Base-by-base conservation (phyloP, 805 yeast genomes). In the Saccharomycopsis synnaedendra region DNA sequence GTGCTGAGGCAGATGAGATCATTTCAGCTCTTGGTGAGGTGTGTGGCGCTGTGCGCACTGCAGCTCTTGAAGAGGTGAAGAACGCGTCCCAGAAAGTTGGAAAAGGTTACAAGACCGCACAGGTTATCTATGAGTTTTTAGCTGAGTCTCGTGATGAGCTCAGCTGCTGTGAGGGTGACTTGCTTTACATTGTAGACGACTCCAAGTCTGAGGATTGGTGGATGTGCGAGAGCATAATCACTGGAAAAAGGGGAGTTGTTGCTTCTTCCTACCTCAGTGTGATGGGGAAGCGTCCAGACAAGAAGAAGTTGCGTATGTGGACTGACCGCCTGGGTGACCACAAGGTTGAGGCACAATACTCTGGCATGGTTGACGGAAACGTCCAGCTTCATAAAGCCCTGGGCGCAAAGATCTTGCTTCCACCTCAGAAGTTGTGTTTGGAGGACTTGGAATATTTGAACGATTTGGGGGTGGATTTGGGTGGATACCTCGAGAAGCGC, bases 351-450 rank as follows among this genome's bases (percentile, higher is more conserved):
- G 98, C 98, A 3, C 96, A 89, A 60, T 84, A 90, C 53, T 74
- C 93, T 54, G 98, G 98, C 11, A 83, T 83, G 62, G 76, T 83
- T 37, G 96, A 90, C 54, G 97, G 97, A 28, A 93, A 90, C 60
- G 77, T 93, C 53, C 97, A 93, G 63, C 70, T 93, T 53, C 97
- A 90, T 66, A 93, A 93, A 66, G 75, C 83, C 3, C 93, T 93
- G 62, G 99, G 98, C 53, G 97, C 93, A 36, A 94, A 90, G 61
- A 93, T 93, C 58, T 97, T 97, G 3, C 97, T 93, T 53, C 85
- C 93, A 3, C 95, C 95, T 11, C 71, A 75, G n/a, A 93, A 93
- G 62, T 70, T 93, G 58, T 80, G 93, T 5, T 58, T 74, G 5
- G 85, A 82, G 56, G 99, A 93, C 66, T 68, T 93, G 52, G 90